Conservation (phyloP, 768 basidiomycete genomes). For the Trametes gibbosa region DNA sequence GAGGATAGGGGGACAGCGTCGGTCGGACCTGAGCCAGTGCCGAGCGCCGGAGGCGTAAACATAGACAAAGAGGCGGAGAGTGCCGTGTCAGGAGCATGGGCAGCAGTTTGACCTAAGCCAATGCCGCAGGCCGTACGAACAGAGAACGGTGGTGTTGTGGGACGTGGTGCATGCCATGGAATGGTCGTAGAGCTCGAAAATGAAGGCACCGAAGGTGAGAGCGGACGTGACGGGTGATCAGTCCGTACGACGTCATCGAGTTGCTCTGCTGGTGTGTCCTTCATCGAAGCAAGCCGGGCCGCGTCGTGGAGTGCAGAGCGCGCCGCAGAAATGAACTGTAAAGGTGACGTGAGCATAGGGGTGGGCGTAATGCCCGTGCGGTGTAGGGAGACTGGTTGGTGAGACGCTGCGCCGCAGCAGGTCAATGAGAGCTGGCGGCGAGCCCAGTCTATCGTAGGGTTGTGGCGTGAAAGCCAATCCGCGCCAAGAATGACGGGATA, state of each 20-base stretch:
- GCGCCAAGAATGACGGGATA: constrained; percentile 12
- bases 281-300: neutral
- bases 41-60: neutral
- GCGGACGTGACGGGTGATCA: neutral
- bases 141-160: neutral
- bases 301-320: neutral
- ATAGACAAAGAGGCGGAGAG: no score
- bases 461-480: constrained; percentile 15
- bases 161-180: neutral
- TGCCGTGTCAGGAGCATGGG: neutral
- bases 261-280: neutral
- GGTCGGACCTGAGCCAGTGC: neutral
- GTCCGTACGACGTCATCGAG: neutral
- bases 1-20: neutral
- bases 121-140: neutral
- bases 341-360: neutral
- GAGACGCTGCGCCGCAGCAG: constrained; percentile 18
- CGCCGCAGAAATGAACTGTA: neutral
- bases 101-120: neutral
- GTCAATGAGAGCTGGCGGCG: constrained; percentile 25
- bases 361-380: neutral
- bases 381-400: neutral
- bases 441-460: constrained; percentile 29
- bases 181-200: neutral
- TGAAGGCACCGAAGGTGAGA: neutral